Evolutionary conservation across 2,329 filamentous ascomycete genomes (phyloP), one percentile per base, ranked within the genome.

Genomic region (Colletotrichum sp.): DNA sequence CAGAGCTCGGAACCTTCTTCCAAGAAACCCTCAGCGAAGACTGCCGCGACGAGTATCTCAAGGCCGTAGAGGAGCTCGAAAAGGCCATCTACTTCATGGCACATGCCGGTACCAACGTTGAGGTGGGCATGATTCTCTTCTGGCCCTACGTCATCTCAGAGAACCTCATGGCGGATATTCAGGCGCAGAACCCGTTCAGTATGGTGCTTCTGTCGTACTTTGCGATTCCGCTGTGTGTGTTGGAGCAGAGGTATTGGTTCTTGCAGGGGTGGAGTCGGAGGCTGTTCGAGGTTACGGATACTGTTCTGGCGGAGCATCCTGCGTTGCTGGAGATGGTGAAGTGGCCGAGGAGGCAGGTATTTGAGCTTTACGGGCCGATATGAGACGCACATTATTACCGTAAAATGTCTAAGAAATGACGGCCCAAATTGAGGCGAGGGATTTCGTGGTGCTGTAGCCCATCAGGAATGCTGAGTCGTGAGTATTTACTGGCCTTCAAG

Each of bases 161-260:
- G 10, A 78, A 76, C 26, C 69, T 83, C 38, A 68, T 82, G 26
- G 48, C 78, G n/a, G 81, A 83, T 69, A 73, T 83, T 10, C 70
- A 73, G 10, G 74, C 79, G 4, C 70, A 75, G 8, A 78, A 70
- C 3, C 79, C 80, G 2, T 79, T 80, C 18, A 80, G 80, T 3
- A 74, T 82, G 30, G 68, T 83, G 8, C 69, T 82, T 4, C 64
- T 83, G n/a, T 78, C 79, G 6, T 72, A 83, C 43, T 80, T 79
- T 32, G 69, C 77, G 16, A 73, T 83, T 0, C 74, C 79, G 16
- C 65, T 82, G n/a, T 77, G 80, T 26, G 65, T 75, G 6, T 28
- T 81, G 5, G 81, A 82, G 52, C 79, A 69, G 36, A 69, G 56
- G 16, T 82, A 78, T 66, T 83, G 81, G 81, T 81, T 71, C 58